These are phyloP conservation scores for Hypomyces rosellus DNA, from an alignment of 2,329 filamentous ascomycete species.

Conservation along the genomic window DNA sequence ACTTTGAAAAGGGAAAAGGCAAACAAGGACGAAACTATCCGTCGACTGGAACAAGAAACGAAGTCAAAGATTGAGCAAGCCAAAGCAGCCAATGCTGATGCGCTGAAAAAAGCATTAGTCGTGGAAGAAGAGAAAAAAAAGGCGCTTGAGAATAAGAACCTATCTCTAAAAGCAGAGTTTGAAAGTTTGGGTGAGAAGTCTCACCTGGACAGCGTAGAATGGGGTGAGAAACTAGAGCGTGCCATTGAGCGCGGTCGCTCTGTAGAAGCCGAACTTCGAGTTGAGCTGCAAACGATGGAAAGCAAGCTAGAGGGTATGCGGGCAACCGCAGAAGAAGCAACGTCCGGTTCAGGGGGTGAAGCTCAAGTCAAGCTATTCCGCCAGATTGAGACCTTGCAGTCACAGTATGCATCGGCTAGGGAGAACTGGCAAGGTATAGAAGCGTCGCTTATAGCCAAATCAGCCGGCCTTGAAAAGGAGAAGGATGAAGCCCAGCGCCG, in stretches of 20 bases:
- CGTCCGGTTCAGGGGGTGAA: constrained; percentile 74
- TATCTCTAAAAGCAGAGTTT: constrained; percentile 71
- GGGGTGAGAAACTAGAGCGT: constrained; percentile 66
- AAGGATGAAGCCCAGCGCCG: constrained; percentile 77
- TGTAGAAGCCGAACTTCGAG: constrained; percentile 69
- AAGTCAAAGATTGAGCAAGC: constrained; percentile 59
- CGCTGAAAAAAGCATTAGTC: constrained; percentile 61
- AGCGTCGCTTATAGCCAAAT: constrained; percentile 70
- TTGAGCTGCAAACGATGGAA: constrained; percentile 73
- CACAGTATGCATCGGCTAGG: constrained; percentile 87
- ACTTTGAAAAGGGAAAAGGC: constrained; percentile 44
- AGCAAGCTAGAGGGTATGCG: constrained; percentile 86
- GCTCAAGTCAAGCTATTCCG: constrained; percentile 83
- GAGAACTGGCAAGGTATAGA: constrained; percentile 99
- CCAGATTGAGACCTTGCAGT: constrained; percentile 92
- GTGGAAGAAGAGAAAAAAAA: constrained; percentile 53
- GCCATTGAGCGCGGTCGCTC: constrained; percentile 64
- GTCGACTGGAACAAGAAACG: constrained; percentile 63
- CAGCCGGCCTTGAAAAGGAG: constrained; percentile 79
- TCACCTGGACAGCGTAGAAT: constrained; percentile 61
- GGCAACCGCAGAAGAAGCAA: constrained; percentile 78
- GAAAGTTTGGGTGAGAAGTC: constrained; percentile 65
- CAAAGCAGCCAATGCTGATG: constrained; percentile 59
- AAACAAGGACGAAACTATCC: constrained; percentile 57
- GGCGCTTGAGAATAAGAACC: constrained; percentile 51